Evolutionary conservation across 2,329 filamentous ascomycete species (phyloP), one percentile per base, ranked within the genome.

Genomic region (Calonectria leucothoes): DNA sequence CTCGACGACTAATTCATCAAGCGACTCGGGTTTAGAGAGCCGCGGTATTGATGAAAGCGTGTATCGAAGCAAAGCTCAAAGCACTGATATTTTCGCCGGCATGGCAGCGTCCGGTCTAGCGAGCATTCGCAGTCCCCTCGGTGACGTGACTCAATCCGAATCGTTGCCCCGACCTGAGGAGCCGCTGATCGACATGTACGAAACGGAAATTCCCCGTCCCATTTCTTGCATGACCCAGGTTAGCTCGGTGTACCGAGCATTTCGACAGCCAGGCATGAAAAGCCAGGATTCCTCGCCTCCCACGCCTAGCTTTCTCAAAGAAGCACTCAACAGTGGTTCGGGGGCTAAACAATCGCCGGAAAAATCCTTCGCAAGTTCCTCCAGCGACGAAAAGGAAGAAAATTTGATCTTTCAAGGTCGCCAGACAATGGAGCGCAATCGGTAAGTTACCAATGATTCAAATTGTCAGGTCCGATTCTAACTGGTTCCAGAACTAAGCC

Each of bases 401-500:
- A 82, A 76, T 45, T 71, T 86, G n/a, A 76, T 85, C 11, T 86
- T 86, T 78, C 84, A 82, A 63, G 85, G 85, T 6, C 84, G 85
- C 29, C 82, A 79, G 52, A 73, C 73, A 14, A 75, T 81, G 71
- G 70, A 77, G 29, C 78, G 78, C 6, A 73, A 71, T 35, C 77
- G 81, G 86, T 87, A 81, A 64, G 83, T 76, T 20, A 51, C 48
- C 39, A 23, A 29, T 20, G 33, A 5, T 52, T n/a, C 52, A 12
- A 48, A 20, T 35, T 7, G 23, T 23, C 33, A 8, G 11, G n/a
- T 6, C 61, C 33, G 49, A 67, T 69, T 42, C 75, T 79, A 69
- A 81, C 69, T 33, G 70, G 31, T 52, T 37, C 12, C 67, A 88
- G 84, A 70, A 84, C 82, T 63, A 88, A 84, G 76, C 23, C 29